A percentile compares a stretch with the other conserved stretches of the same genome.
Evolutionary conservation across 2,329 filamentous ascomycete genomes (phyloP).

Genomic region (Gnomoniopsis smithogilvyi): DNA sequence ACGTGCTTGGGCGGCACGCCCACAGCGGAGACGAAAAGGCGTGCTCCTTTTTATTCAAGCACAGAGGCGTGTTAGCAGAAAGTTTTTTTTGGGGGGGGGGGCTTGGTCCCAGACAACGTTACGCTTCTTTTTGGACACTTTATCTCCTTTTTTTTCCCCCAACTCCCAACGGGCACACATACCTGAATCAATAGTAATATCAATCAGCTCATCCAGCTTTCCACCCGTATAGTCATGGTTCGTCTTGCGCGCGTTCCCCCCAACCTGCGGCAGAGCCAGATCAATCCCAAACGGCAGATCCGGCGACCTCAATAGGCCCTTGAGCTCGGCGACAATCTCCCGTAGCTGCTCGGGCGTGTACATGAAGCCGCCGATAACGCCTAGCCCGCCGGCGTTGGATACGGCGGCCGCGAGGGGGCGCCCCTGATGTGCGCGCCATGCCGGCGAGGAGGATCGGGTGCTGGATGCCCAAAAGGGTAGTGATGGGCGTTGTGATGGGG

Average conservation of each 20-base stretch:
- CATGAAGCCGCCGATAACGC: slow-evolving; percentile 68
- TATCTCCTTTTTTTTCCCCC: background rate
- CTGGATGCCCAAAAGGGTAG: slow-evolving; percentile 73
- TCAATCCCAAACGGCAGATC: slow-evolving; percentile 86
- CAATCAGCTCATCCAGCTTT: slow-evolving; percentile 81
- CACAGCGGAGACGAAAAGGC: slow-evolving; percentile 82
- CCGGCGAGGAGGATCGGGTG: slow-evolving; percentile 91
- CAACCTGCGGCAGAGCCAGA: slow-evolving; percentile 85
- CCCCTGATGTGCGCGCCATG: slow-evolving; percentile 85
- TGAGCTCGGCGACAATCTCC: slow-evolving; percentile 81
- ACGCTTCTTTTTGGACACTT: background rate
- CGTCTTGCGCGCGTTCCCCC: slow-evolving; percentile 77
- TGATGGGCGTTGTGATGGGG: slow-evolving; percentile 73
- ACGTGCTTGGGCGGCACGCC: slow-evolving; percentile 75
- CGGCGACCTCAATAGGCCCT: slow-evolving; percentile 64
- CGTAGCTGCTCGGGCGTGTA: slow-evolving; percentile 74
- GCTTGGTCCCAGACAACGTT: too few species aligned
- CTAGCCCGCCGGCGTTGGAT: slow-evolving; percentile 82
- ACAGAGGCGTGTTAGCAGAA: background rate
- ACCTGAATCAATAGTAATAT: slow-evolving; percentile 67
- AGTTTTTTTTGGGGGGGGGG: too few species aligned
- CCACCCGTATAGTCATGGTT: slow-evolving; percentile 96
- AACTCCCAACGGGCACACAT: background rate
- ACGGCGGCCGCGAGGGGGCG: slow-evolving; percentile 78
- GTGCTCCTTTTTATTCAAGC: slow-evolving; percentile 69